Evolutionary conservation across 2,329 filamentous ascomycete species (phyloP), one percentile per base, ranked within the genome.

Genomic region (Pseudogymnoascus sp.): DNA sequence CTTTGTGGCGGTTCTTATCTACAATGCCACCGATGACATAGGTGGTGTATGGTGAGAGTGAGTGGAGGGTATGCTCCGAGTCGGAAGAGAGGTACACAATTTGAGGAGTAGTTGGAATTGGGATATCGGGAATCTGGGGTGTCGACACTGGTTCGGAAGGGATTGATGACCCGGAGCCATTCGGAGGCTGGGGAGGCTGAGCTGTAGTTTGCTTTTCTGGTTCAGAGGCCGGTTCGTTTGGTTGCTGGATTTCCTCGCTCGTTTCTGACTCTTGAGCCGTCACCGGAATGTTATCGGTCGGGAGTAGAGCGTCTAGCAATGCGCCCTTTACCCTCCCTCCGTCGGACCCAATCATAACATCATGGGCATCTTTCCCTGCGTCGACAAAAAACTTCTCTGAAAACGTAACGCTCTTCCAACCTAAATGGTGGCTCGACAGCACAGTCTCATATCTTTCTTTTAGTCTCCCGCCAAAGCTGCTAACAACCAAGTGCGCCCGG

Each of bases 1-100:
- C 92, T 78, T 99, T 99, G 76, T 99, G 88, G 50, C 94, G 84
- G 75, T 99, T 99, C 77, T 92, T 92, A 77, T 99, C 94, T 25
- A 99, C 94, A 37, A 99, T 80, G 0, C 93, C 94, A 37, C 94
- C 94, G 63, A 99, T 89, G 66, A 99, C 88, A 75, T 99, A 99
- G 64, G 86, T 93, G 65, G 88, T 92, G 76, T 94, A 88, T 0
- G 92, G 91, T 73, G 92, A 91, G 47, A 99, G 82, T 47, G 89
- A 84, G 5, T 88, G 87, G 31, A 99, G 81, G 0, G 89, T 93
- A 68, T 96, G 82, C 0, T 89, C 86, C n/a, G 91, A 95, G 75
- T 99, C 94, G 14, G 92, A 92, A 6, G 91, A 91, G 4, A 99
- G 84, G 73, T 99, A 99, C 63, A 99, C 84, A 5, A 97, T 80